Evolutionary conservation across 2,329 filamentous ascomycete species (phyloP).

Genomic region (Trichoderma citrinoviride): DNA sequence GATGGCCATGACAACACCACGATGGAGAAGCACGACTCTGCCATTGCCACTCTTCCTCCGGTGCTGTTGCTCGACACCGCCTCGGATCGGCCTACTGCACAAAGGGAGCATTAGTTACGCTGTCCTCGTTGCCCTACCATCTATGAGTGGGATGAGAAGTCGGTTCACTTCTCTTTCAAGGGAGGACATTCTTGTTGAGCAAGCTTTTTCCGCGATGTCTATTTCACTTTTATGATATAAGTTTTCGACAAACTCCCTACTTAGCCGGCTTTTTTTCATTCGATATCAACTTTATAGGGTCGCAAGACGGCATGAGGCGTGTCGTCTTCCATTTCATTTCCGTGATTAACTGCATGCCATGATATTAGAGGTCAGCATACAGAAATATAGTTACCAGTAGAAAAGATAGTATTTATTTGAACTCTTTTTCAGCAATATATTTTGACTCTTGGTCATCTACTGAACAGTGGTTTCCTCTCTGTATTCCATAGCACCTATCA

Average conservation of each 20-base stretch:
- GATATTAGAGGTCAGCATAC: background rate
- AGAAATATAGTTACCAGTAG: background rate
- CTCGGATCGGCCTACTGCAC: background rate
- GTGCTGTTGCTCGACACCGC: background rate
- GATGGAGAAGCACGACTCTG: background rate
- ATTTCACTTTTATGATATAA: background rate
- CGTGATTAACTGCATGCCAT: background rate
- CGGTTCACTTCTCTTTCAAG: background rate
- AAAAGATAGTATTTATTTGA: background rate
- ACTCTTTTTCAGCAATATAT: background rate
- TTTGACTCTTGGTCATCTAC: background rate
- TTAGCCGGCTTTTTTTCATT: background rate
- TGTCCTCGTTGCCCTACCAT: background rate
- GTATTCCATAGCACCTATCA: background rate
- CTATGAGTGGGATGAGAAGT: slow-evolving; percentile 2
- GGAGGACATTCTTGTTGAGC: background rate
- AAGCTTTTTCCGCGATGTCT: background rate
- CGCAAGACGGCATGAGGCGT: background rate
- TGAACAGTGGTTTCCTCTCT: background rate
- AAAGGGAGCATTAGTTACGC: slow-evolving; percentile 5
- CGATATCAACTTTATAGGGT: background rate
- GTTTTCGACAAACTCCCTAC: background rate
- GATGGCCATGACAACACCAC: background rate
- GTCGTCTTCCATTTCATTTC: background rate
- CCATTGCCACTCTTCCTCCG: background rate